Evolutionary conservation across 306 rosid genomes (phyloP), one percentile per base, ranked within the genome.

Genomic region (Citrullus amarus): DNA sequence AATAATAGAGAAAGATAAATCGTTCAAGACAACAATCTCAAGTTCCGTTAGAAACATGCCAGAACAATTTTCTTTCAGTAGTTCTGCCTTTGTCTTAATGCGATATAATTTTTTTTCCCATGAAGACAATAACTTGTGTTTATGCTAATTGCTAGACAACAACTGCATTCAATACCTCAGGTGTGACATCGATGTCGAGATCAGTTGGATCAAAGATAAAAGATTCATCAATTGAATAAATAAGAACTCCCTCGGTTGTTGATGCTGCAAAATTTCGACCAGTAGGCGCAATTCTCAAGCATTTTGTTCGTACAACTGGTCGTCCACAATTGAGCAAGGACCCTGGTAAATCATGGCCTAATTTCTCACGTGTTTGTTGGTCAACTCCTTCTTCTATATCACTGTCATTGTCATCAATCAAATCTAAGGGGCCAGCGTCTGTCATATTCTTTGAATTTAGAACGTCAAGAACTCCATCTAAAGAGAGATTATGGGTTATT

Each of bases 361-460:
- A 28, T 48, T 86, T 95, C 28, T 87, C 90, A 53, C 90, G 85
- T 18, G 89, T 84, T 85, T 95, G 99, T 84, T 76, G 88, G 46
- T 90, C 99, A 81, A 95, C 73, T 68, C 99, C 99, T 78, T 68
- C 90, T 81, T 94, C 93, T 18, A 84, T 56, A 81, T 91, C 96
- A 80, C 91, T 91, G 86, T 85, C 80, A 58, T 92, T 86, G 75
- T 95, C 96, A 66, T 95, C 97, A 79, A 95, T 92, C 81, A 95
- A 86, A 82, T 95, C 99, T 78, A 92, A 73, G 20, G 97, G 92
- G 34, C 99, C 97, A 77, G 92, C 92, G 51, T 91, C 96, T 11
- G 97, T 92, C 99, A 95, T 95, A 79, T 91, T 95, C 88, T 89
- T 92, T 46, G 99, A 92, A 87, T 95, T 95, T 81, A 92, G 88